Evolutionary conservation across 2,329 filamentous ascomycete species (phyloP).

Genomic region (Leptodontidium sp.): DNA sequence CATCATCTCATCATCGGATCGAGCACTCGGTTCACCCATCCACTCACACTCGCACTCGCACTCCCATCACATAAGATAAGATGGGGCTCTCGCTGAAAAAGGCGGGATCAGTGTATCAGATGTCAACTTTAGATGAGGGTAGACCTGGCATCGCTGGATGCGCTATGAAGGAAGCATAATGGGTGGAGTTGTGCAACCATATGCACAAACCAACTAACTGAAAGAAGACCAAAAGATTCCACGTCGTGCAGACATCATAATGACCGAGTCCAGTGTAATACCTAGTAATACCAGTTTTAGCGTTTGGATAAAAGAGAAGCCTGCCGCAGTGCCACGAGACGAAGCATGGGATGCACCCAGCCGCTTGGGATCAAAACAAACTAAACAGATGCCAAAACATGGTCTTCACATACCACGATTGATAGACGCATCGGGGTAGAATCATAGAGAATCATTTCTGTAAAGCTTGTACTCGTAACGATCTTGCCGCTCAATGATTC

Average conservation of each 20-base stretch:
- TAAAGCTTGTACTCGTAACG: neutral
- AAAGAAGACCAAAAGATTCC: neutral
- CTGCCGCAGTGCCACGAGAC: neutral
- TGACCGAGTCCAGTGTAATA: neutral
- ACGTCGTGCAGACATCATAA: neutral
- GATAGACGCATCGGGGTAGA: neutral
- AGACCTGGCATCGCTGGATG: neutral
- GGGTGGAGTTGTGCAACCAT: neutral
- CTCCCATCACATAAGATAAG: neutral
- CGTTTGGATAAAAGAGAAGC: slow-evolving; percentile 11
- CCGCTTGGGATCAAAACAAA: slow-evolving; percentile 2
- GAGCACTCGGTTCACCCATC: neutral
- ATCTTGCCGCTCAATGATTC: no score
- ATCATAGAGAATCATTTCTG: neutral
- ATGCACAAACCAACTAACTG: neutral
- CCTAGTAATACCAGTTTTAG: neutral
- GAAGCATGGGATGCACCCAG: slow-evolving; percentile 5
- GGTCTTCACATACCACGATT: neutral
- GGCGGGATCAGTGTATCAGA: slow-evolving; percentile 6
- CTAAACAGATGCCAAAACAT: slow-evolving; percentile 13
- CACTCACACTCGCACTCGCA: no score
- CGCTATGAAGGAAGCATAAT: neutral
- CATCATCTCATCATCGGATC: slow-evolving; percentile 30
- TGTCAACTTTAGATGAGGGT: slow-evolving; percentile 2
- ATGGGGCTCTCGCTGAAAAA: neutral